These are phyloP conservation scores for Middelhovenomyces tepae DNA, from an alignment of 805 yeast genomes.

Conservation along the genomic window DNA sequence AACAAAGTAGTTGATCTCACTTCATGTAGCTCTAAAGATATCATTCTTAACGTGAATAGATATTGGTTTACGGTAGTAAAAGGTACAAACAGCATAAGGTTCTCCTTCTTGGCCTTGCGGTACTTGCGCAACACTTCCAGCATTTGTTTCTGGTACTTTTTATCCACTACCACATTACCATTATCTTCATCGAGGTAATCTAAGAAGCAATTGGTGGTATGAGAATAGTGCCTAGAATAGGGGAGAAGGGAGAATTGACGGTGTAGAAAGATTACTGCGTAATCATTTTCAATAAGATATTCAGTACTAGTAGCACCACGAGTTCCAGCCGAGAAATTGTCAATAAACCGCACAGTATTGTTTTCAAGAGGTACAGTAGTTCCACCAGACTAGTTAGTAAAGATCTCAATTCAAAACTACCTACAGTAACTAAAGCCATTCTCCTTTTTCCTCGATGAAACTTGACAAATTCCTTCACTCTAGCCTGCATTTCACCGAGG, in stretches of 20 bases:
- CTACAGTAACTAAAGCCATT: conserved; percentile 65
- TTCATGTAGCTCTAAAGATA: conserved; percentile 51
- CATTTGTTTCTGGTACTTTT: conserved; percentile 54
- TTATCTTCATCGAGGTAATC: conserved; percentile 60
- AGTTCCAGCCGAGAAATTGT: conserved; percentile 95
- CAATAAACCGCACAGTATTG: conserved; percentile 93
- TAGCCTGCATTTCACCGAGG: conserved; percentile 48
- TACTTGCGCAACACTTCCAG: conserved; percentile 46
- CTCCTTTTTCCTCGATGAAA: conserved; percentile 42
- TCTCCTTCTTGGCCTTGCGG: conserved; percentile 38
- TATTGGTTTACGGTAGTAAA: conserved; percentile 95
- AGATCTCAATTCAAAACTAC: conserved; percentile 9
- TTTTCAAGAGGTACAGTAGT: conserved; percentile 96
- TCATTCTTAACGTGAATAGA: conserved; percentile 65
- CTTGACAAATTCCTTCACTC: conserved; percentile 53
- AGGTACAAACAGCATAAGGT: conserved; percentile 61
- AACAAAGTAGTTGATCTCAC: conserved; percentile 56
- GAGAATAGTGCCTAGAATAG: conserved; percentile 78
- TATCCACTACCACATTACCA: conserved; percentile 52
- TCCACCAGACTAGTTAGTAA: conserved; percentile 57
- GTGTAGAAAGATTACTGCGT: conserved; percentile 87
- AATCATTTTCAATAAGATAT: conserved; percentile 73
- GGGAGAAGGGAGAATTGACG: conserved; percentile 89
- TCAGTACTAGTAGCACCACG: conserved; percentile 97
- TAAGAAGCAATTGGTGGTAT: conserved; percentile 73